These are phyloP conservation scores for Pichia sp. DNA, from an alignment of 1,139 yeast species.

Conservation along the genomic window DNA sequence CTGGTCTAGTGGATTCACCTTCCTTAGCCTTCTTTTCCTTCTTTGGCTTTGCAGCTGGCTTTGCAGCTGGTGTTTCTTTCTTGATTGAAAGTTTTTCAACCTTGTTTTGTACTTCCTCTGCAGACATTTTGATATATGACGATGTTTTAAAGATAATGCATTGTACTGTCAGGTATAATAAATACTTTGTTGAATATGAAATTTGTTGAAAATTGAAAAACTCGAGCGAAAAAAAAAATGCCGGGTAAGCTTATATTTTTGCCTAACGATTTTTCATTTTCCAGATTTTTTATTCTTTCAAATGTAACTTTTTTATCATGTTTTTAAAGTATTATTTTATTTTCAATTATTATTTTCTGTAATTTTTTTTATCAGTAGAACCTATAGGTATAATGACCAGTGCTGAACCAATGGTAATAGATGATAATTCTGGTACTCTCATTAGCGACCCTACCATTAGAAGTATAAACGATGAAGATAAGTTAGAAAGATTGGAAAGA, in stretches of 20 bases:
- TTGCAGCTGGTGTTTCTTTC: too few species aligned
- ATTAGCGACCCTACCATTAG: background rate
- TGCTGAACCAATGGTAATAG: constrained; percentile 6
- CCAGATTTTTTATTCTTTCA: background rate
- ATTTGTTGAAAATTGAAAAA: background rate
- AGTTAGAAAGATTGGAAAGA: constrained; percentile 10
- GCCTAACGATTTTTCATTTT: background rate
- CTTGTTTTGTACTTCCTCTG: constrained; percentile 41
- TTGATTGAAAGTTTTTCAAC: constrained; percentile 47
- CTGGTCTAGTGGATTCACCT: constrained; percentile 33
- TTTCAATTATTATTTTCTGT: too few species aligned
- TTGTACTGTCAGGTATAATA: too few species aligned
- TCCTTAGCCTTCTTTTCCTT: constrained; percentile 28
- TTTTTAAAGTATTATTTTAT: background rate
- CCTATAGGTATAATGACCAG: background rate
- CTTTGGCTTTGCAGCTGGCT: constrained; percentile 13
- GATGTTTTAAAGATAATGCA: too few species aligned
- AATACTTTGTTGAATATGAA: too few species aligned
- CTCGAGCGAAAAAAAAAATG: background rate
- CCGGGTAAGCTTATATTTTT: background rate
- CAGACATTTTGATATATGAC: constrained; percentile 19
- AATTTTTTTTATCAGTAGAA: too few species aligned
- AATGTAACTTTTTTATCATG: background rate
- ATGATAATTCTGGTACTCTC: constrained; percentile 6
- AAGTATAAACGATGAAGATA: constrained; percentile 5